A percentile compares a stretch with the other conserved stretches of the same genome.
phyloP scores from a whole-genome alignment of 805 yeast species.

The Candida maesae region DNA sequence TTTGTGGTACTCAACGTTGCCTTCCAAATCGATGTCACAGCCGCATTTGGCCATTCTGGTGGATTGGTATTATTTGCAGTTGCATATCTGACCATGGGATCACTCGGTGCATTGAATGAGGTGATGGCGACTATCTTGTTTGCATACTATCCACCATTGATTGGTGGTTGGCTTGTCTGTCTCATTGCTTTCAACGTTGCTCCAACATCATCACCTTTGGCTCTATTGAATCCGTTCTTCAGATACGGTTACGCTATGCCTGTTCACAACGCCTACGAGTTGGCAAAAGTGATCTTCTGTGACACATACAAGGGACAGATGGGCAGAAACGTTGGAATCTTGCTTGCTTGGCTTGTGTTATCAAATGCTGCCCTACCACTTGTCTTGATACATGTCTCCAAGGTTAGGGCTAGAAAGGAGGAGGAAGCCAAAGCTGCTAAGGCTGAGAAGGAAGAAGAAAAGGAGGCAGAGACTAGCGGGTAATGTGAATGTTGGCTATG shows the following conservation, averaged over 20 bases:
- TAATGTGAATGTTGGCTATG: no score
- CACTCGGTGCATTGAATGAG: constrained; percentile 72
- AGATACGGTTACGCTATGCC: constrained; percentile 68
- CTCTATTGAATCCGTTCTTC: constrained; percentile 49
- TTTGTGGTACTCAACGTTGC: constrained; percentile 60
- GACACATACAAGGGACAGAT: constrained; percentile 51
- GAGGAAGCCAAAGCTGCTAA: constrained; percentile 10
- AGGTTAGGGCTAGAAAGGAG: constrained; percentile 11
- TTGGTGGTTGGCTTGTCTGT: constrained; percentile 69
- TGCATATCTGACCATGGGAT: constrained; percentile 60
- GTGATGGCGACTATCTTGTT: constrained; percentile 49
- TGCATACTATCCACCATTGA: constrained; percentile 51
- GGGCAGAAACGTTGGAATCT: constrained; percentile 57
- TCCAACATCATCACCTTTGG: constrained; percentile 62
- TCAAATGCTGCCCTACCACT: constrained; percentile 41
- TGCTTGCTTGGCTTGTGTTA: constrained; percentile 56
- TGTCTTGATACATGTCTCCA: constrained; percentile 30
- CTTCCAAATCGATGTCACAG: constrained; percentile 54
- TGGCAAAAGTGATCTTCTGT: constrained; percentile 54
- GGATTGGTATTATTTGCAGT: constrained; percentile 71
- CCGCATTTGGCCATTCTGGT: constrained; percentile 61
- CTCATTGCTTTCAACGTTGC: constrained; percentile 65
- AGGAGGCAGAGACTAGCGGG: no score
- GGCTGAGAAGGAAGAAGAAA: constrained; percentile 3
- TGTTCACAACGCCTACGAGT: constrained; percentile 58